Evolutionary conservation across 306 rosid genomes (phyloP).

Genomic region (Vachellia collinsii): DNA sequence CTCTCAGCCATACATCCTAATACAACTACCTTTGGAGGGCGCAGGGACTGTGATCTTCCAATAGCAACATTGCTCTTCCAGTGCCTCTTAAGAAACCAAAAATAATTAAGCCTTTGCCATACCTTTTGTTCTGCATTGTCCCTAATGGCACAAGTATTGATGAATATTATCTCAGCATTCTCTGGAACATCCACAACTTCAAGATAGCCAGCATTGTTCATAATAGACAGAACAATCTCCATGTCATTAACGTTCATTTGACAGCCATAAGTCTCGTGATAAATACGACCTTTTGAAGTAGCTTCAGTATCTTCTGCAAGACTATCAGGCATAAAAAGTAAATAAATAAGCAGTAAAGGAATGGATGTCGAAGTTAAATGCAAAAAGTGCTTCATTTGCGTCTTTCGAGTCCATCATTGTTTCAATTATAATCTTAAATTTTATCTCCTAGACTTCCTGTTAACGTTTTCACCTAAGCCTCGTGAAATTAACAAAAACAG

Average conservation of each 20-base stretch:
- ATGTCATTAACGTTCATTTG: conserved; percentile 97
- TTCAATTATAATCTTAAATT: background rate
- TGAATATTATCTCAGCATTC: conserved; percentile 90
- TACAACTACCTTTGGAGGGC: conserved; percentile 92
- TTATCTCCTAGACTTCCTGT: background rate
- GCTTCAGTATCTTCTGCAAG: conserved; percentile 53
- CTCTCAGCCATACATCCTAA: conserved; percentile 99
- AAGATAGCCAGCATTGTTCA: conserved; percentile 84
- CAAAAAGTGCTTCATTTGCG: conserved; percentile 16
- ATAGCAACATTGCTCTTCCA: conserved; percentile 85
- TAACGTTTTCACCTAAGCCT: background rate
- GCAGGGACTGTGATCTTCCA: conserved; percentile 73
- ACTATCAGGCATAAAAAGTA: conserved; percentile 43
- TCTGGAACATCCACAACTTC: conserved; percentile 82
- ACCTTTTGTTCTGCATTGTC: conserved; percentile 98
- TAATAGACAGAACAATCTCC: conserved; percentile 88
- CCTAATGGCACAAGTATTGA: conserved; percentile 96
- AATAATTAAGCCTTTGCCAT: conserved; percentile 98
- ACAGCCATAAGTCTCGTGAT: conserved; percentile 98
- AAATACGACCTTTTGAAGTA: conserved; percentile 71
- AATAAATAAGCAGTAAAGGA: background rate
- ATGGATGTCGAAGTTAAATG: background rate
- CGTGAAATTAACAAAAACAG: background rate
- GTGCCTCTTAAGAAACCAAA: conserved; percentile 96
- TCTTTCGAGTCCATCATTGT: background rate